These are phyloP conservation scores for Myxozyma neglecta DNA, from an alignment of 805 yeast genomes.

Conservation along the genomic window DNA sequence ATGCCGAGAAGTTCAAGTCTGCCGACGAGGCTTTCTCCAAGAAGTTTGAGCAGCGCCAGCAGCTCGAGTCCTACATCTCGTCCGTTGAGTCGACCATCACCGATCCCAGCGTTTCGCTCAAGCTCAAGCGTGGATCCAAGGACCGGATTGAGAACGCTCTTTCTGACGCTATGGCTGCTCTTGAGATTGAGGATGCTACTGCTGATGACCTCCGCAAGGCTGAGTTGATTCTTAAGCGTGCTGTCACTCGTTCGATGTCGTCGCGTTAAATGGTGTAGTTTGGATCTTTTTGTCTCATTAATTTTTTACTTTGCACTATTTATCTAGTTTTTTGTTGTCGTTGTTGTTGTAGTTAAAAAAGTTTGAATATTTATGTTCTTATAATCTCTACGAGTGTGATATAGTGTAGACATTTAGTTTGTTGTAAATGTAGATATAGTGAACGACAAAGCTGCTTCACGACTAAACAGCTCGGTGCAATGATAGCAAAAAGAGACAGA, in stretches of 20 bases:
- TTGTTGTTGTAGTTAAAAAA: not conserved
- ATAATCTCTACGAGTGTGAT: not conserved
- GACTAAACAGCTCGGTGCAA: too few relatives aligned
- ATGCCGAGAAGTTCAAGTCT: slow-evolving; percentile 98
- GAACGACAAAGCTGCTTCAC: too few relatives aligned
- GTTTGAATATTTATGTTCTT: not conserved
- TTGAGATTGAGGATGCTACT: slow-evolving; percentile 92
- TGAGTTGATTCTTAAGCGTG: slow-evolving; percentile 98
- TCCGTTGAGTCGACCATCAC: slow-evolving; percentile 93
- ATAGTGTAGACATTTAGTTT: too few relatives aligned
- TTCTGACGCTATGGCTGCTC: slow-evolving; percentile 96
- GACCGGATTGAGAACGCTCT: slow-evolving; percentile 97
- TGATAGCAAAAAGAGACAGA: too few relatives aligned
- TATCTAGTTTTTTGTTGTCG: not conserved
- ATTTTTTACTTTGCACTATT: not conserved
- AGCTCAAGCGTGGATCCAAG: slow-evolving; percentile 95
- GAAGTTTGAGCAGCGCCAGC: slow-evolving; percentile 99
- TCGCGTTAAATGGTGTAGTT: slow-evolving; percentile 21
- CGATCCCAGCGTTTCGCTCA: slow-evolving; percentile 97
- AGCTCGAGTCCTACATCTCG: slow-evolving; percentile 97
- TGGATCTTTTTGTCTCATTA: not conserved
- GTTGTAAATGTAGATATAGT: not conserved
- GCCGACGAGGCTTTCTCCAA: slow-evolving; percentile 99
- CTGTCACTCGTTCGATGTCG: slow-evolving; percentile 51
- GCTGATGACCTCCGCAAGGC: slow-evolving; percentile 99